Conservation (phyloP, 768 basidiomycete genomes). For the Agaricus sinodeliciosus region DNA sequence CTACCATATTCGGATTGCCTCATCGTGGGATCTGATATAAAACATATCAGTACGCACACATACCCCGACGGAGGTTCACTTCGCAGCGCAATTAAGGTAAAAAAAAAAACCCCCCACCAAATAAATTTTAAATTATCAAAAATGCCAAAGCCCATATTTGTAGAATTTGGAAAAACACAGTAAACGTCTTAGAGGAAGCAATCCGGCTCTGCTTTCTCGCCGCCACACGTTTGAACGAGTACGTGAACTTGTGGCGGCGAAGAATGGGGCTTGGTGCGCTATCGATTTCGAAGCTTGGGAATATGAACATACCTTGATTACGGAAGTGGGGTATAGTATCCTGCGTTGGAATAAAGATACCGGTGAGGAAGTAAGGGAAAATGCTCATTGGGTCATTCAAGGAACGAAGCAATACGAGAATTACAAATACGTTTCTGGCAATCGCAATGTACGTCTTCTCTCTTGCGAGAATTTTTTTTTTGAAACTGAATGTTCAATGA, state of each 20-base stretch:
- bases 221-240: conserved; percentile 64
- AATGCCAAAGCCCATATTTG: too few relatives aligned
- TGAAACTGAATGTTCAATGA: neutral
- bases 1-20: conserved; percentile 77
- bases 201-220: conserved; percentile 45
- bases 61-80: conserved; percentile 51
- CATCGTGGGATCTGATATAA: conserved; percentile 50
- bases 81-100: conserved; percentile 54
- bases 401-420: conserved; percentile 57
- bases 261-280: conserved; percentile 67
- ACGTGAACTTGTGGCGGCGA: conserved; percentile 54
- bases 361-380: conserved; percentile 38
- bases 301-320: conserved; percentile 60
- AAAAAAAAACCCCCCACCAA: too few relatives aligned
- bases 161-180: conserved; percentile 78
- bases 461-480: neutral
- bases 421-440: conserved; percentile 53
- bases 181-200: conserved; percentile 63
- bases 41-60: conserved; percentile 49
- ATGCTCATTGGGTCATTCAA: conserved; percentile 58
- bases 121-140: too few relatives aligned
- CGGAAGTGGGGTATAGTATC: conserved; percentile 77
- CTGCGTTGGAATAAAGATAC: conserved; percentile 44
- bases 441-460: conserved; percentile 43
- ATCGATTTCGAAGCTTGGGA: conserved; percentile 88